phyloP scores from a whole-genome alignment of 805 yeast species.

The Clavispora santaluciae region DNA sequence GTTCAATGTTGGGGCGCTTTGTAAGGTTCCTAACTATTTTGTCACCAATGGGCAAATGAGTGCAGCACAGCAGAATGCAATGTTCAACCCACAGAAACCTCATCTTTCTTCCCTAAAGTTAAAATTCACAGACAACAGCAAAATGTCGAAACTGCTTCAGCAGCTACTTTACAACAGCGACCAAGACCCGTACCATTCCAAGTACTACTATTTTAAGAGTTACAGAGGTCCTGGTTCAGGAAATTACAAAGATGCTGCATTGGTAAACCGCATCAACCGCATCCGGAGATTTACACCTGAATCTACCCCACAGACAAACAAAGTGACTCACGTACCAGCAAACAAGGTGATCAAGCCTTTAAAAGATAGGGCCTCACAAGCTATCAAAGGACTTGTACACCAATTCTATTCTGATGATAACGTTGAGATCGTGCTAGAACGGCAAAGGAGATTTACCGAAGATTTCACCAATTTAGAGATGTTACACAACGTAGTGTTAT shows the following conservation, averaged over 20 bases:
- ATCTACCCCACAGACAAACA: slow-evolving; percentile 12
- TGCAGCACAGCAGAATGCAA: slow-evolving; percentile 17
- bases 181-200: slow-evolving; percentile 31
- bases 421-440: slow-evolving; percentile 25
- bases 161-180: slow-evolving; percentile 33
- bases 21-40: slow-evolving; percentile 41
- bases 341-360: slow-evolving; percentile 15
- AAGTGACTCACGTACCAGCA: slow-evolving; percentile 20
- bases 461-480: slow-evolving; percentile 38
- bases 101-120: slow-evolving; percentile 10
- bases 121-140: slow-evolving; percentile 21
- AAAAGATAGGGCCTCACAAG: slow-evolving; percentile 15
- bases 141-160: slow-evolving; percentile 30
- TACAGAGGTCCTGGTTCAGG: slow-evolving; percentile 45
- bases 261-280: slow-evolving; percentile 36
- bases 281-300: slow-evolving; percentile 16
- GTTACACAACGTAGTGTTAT: slow-evolving; percentile 40
- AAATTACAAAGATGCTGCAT: slow-evolving; percentile 40
- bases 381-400: slow-evolving; percentile 36
- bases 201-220: slow-evolving; percentile 36
- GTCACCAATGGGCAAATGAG: slow-evolving; percentile 25
- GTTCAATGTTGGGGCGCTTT: slow-evolving; percentile 34
- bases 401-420: slow-evolving; percentile 28
- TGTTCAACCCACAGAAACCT: slow-evolving; percentile 7
- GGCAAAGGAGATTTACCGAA: slow-evolving; percentile 28